phyloP scores from a whole-genome alignment of 225 moss, liverwort and hornwort species.

The Ulota crispa region DNA sequence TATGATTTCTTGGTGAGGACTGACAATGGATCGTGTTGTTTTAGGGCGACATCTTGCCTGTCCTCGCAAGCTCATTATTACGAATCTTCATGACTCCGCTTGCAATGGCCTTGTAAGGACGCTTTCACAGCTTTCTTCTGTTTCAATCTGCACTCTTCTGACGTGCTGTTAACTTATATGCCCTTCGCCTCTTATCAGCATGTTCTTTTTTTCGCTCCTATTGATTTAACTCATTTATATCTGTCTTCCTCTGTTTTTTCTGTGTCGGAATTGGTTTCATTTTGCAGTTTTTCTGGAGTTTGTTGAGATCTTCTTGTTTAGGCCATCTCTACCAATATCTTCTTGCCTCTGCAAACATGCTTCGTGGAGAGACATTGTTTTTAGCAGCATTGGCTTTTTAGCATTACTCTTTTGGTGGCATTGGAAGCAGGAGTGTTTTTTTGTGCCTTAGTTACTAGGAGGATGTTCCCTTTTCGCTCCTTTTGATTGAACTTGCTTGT shows the following conservation, averaged over 20 bases:
- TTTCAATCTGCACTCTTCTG: constrained; percentile 17
- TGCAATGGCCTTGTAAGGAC: constrained; percentile 21
- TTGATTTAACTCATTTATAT: background rate
- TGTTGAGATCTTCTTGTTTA: constrained; percentile 14
- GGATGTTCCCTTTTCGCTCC: constrained; percentile 18
- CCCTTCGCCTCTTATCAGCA: constrained; percentile 2
- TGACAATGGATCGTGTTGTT: constrained; percentile 29
- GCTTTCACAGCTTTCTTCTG: constrained; percentile 31
- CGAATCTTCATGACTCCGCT: constrained; percentile 31
- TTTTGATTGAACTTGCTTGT: constrained; percentile 1
- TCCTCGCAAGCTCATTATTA: constrained; percentile 41
- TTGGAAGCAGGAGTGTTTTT: constrained; percentile 10
- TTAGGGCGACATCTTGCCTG: constrained; percentile 37
- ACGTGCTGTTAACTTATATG: background rate
- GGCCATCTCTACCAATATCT: background rate
- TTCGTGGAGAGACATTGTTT: constrained; percentile 14
- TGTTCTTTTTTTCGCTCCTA: background rate
- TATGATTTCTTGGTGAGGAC: constrained; percentile 20
- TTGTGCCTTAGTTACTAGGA: constrained; percentile 1
- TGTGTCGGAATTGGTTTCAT: background rate
- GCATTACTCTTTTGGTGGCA: background rate
- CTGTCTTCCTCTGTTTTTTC: background rate
- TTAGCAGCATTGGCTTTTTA: background rate
- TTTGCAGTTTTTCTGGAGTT: background rate
- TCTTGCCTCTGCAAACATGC: background rate